Evolutionary conservation across 1,284 basidiomycete species (phyloP), one percentile per base, ranked within the genome.

Genomic region (Ustilago trichophora): DNA sequence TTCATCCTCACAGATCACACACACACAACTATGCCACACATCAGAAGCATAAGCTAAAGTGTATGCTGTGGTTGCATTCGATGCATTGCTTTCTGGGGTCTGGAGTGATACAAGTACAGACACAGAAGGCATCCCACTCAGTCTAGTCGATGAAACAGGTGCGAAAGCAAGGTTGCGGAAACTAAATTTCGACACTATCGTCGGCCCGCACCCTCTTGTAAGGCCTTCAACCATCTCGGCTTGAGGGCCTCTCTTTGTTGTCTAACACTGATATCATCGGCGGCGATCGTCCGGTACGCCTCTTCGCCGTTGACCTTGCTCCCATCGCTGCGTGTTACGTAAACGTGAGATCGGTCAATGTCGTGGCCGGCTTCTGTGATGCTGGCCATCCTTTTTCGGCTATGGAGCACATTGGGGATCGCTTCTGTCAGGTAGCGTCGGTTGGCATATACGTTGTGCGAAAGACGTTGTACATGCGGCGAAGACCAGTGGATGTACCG

Each of bases 401-500:
- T 65, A 3, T 13, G 4, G 3, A 70, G 40, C 46, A 62, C 50
- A 3, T 53, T 47, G 6, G 60, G 57, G 10, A 70, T 60, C 12
- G 45, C 57, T 18, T 65, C 62, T 13, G 9, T 43, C 25, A 70
- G 44, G 26, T 70, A 70, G 3, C 67, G 29, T 13, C 62, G 34
- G 12, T 70, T 70, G 6, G 56, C 62, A 16, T 45, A 52, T 2
- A 60, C 43, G 33, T 62, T 65, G 32, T 58, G 62, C 43, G 62
- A 60, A 4, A 65, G 57, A 13, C 62, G 48, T 19, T 70, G 67
- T 0, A 70, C 47, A 38, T 65, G 53, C 1, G 67, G 62, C 15
- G 62, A 65, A 5, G 31, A 60, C 67, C 67, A 70, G 33, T 58
- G 34, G 25, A 70, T 65, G 43, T 44, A 70, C 3, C 33, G 16